Evolutionary conservation across 768 basidiomycete species (phyloP).

Genomic region (Rhizopogon vulgaris): DNA sequence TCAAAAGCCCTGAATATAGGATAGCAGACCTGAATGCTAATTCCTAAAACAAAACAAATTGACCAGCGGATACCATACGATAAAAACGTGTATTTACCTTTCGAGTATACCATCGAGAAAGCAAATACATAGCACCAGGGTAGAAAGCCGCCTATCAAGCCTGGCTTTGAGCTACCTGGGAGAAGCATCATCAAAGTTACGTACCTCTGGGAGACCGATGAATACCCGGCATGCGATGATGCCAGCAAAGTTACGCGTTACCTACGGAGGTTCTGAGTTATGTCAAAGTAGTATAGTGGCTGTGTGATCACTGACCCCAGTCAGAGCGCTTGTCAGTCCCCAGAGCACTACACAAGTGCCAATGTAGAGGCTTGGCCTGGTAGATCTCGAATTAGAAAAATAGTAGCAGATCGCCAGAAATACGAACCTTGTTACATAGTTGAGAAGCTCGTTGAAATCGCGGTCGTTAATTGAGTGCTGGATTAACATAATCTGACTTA

Average conservation of each 20-base stretch:
- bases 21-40: constrained; percentile 58
- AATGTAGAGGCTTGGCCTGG: constrained; percentile 58
- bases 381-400: background rate
- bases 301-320: constrained; percentile 38
- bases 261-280: constrained; percentile 23
- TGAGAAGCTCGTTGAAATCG: constrained; percentile 37
- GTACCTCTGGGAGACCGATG: constrained; percentile 56
- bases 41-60: constrained; percentile 30
- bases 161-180: background rate
- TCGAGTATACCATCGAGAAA: constrained; percentile 22
- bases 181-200: background rate
- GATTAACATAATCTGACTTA: constrained; percentile 12
- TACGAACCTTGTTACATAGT: constrained; percentile 42
- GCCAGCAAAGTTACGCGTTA: constrained; percentile 48
- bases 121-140: constrained; percentile 42
- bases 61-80: background rate
- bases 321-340: constrained; percentile 59
- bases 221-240: constrained; percentile 56
- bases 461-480: background rate
- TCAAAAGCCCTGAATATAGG: constrained; percentile 50
- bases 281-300: too few relatives aligned
- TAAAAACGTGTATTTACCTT: constrained; percentile 5
- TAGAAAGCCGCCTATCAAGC: constrained; percentile 49
- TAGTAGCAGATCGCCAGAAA: background rate
- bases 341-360: constrained; percentile 54